A percentile compares a stretch with the other conserved stretches of the same genome.
Conservation (phyloP, 2,329 filamentous ascomycete species). For the Lachnellula arida region DNA sequence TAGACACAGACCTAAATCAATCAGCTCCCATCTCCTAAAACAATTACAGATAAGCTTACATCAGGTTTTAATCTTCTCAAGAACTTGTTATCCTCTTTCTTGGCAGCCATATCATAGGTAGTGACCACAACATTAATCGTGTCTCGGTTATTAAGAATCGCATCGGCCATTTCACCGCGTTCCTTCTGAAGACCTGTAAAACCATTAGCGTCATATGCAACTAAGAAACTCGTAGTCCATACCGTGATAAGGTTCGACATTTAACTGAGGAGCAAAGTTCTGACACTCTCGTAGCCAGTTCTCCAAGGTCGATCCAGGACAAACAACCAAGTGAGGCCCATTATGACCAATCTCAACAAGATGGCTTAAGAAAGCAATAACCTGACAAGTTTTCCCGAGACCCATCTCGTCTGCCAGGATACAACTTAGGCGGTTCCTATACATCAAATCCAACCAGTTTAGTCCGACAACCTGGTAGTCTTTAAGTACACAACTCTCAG, state of each 20-base stretch:
- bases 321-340: conserved; percentile 80
- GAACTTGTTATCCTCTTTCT: conserved; percentile 57
- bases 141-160: conserved; percentile 58
- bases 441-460: conserved; percentile 89
- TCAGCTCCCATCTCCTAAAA: conserved; percentile 11
- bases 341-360: conserved; percentile 63
- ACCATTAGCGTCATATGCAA: conserved; percentile 1
- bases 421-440: conserved; percentile 72
- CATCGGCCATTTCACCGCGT: conserved; percentile 62
- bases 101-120: conserved; percentile 61
- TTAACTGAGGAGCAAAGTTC: conserved; percentile 74
- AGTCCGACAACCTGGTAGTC: conserved; percentile 91
- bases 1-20: conserved; percentile 53
- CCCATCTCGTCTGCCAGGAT: conserved; percentile 98
- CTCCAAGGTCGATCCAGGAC: conserved; percentile 88
- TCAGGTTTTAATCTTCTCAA: conserved; percentile 52
- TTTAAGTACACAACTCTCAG: conserved; percentile 72
- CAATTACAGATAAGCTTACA: conserved; percentile 30
- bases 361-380: conserved; percentile 86
- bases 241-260: conserved; percentile 64
- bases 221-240: neutral
- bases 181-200: conserved; percentile 57
- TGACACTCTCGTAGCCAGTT: conserved; percentile 94
- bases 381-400: conserved; percentile 92
- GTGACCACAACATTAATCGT: conserved; percentile 69